Evolutionary conservation across 805 yeast genomes (phyloP), one percentile per base, ranked within the genome.

Genomic region (Yarrowia deformans): DNA sequence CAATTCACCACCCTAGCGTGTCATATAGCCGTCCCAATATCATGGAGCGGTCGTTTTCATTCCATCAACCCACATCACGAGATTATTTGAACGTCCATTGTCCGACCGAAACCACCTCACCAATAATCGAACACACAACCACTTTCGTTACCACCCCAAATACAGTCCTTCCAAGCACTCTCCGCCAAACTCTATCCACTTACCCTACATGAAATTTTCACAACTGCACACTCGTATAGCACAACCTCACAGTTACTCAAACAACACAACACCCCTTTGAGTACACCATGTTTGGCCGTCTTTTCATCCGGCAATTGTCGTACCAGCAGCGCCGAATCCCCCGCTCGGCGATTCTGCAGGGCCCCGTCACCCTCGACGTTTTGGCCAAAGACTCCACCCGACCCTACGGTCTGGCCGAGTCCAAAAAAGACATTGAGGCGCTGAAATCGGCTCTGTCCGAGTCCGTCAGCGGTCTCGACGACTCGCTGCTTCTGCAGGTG

Each of bases 401-500:
- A 8, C 68, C 68, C 32, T 63, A 63, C 32, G 68, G 68, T 39
- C 56, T 63, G 35, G 2, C 19, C 37, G 68, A 63, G 39, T 63
- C 68, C 37, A 49, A 48, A 32, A 32, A 23, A n/a, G 68, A 63
- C n/a, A 7, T 63, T 18, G 68, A 63, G 4, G 37, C 56, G 13
- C 39, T 63, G 29, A 46, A 48, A 29, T 6, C 46, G 16, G 6
- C 46, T 3, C 46, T 63, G 1, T 6, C 35, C 5, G 52, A 45
- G 8, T 63, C 68, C 29, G 81, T 84, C 70, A 88, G 82, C 74
- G 72, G 81, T 50, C 80, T 93, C 50, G 82, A 89, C 5, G 90
- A 91, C 74, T 83, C 83, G 8, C 73, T 89, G 70, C 79, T 89
- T 29, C 81, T 92, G 71, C 98, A 94, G 80, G 87, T 91, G 49